These are phyloP conservation scores for Cryptococcus sp. DNA, from an alignment of 1,284 basidiomycete species.

Conservation along the genomic window DNA sequence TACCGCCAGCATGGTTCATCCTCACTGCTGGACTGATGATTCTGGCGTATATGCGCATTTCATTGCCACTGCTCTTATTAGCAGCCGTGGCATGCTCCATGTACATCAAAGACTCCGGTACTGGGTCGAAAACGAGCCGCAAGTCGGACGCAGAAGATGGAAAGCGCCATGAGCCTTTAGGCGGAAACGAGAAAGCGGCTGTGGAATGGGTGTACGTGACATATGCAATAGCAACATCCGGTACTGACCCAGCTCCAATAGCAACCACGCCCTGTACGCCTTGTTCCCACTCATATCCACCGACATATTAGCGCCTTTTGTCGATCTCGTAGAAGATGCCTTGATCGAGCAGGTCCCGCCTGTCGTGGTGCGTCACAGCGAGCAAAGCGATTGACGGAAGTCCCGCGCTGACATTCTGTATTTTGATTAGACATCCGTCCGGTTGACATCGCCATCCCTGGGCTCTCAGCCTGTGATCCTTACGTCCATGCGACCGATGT, in stretches of 20 bases:
- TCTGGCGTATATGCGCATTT: conserved; percentile 15
- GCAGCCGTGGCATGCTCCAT: conserved; percentile 2
- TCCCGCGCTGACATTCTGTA: background rate
- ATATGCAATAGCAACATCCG: background rate
- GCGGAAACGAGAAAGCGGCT: conserved; percentile 10
- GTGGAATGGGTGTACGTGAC: conserved; percentile 32
- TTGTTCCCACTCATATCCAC: conserved; percentile 52
- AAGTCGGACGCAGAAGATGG: background rate
- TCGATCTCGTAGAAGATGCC: conserved; percentile 54
- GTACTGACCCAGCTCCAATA: conserved; percentile 1
- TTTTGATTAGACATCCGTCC: conserved; percentile 43
- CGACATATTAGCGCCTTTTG: conserved; percentile 52
- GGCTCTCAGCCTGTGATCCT: conserved; percentile 48
- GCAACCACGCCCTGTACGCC: conserved; percentile 48
- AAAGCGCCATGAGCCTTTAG: background rate
- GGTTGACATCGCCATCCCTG: conserved; percentile 43
- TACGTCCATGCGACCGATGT: conserved; percentile 45
- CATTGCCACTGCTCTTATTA: conserved; percentile 11
- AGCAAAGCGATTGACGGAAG: background rate
- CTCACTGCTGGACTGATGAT: conserved; percentile 6
- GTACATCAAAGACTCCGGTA: conserved; percentile 3
- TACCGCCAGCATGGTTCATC: conserved; percentile 5
- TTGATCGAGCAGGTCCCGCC: conserved; percentile 50
- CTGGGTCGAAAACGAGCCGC: background rate
- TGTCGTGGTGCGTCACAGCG: conserved; percentile 37